Percentiles rank a stretch among this genome's conserved stretches.
phyloP scores from a whole-genome alignment of 768 basidiomycete species.

The Suillus sp. region DNA sequence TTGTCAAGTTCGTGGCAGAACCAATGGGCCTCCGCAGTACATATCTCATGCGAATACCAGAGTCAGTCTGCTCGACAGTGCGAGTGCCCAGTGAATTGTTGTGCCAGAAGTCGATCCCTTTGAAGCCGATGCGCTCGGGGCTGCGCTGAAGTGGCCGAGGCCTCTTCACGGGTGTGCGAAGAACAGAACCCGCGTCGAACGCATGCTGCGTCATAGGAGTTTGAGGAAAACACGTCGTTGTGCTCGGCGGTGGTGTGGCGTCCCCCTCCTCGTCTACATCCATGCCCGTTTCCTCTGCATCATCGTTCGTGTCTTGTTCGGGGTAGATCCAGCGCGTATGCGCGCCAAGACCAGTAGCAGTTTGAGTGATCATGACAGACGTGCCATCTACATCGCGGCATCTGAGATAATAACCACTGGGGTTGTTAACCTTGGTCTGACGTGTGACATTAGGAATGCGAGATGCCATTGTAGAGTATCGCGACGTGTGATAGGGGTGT shows the following conservation, averaged over 20 bases:
- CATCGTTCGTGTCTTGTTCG: slow-evolving; percentile 12
- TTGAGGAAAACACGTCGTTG: slow-evolving; percentile 15
- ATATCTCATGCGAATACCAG: slow-evolving; percentile 16
- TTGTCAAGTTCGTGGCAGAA: slow-evolving; percentile 20
- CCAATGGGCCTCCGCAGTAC: slow-evolving; percentile 27
- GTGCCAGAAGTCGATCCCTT: slow-evolving; percentile 27
- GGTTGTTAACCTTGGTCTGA: not conserved
- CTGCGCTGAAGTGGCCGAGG: slow-evolving; percentile 29
- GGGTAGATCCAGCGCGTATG: slow-evolving; percentile 18
- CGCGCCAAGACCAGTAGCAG: slow-evolving; percentile 17
- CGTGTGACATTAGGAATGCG: slow-evolving; percentile 15
- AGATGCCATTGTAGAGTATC: slow-evolving; percentile 6
- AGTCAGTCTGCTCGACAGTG: slow-evolving; percentile 11
- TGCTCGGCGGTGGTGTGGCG: slow-evolving; percentile 16
- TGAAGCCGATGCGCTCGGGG: slow-evolving; percentile 33
- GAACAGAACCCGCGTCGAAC: slow-evolving; percentile 34
- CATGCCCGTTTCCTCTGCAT: slow-evolving; percentile 16
- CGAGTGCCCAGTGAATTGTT: slow-evolving; percentile 16
- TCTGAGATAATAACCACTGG: slow-evolving; percentile 9
- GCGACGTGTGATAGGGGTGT: slow-evolving; percentile 2
- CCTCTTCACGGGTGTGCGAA: slow-evolving; percentile 33
- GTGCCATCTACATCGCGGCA: slow-evolving; percentile 19
- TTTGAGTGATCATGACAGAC: slow-evolving; percentile 14
- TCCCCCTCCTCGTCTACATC: slow-evolving; percentile 16
- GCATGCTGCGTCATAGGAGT: slow-evolving; percentile 24